These are phyloP conservation scores for Pichia sp. DNA, from an alignment of 1,139 yeast species.

Conservation along the genomic window DNA sequence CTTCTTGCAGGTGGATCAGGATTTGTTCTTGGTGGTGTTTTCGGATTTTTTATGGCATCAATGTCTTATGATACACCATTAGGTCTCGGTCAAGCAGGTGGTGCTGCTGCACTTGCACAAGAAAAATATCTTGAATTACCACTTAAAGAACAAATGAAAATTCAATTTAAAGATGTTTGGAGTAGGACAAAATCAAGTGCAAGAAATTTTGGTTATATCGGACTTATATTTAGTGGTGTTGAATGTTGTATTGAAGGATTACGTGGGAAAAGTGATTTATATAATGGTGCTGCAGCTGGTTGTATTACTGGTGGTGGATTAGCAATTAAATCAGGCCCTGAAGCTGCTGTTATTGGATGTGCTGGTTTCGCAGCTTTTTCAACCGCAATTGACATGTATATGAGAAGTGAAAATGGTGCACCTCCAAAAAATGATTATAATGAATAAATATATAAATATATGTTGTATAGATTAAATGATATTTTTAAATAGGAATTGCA, in stretches of 20 bases:
- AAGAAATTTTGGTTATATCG: constrained; percentile 90
- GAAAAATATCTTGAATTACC: constrained; percentile 67
- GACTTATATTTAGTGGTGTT: constrained; percentile 89
- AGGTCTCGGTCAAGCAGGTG: constrained; percentile 43
- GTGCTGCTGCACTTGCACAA: constrained; percentile 13
- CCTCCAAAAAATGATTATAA: constrained; percentile 92
- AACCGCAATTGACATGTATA: constrained; percentile 84
- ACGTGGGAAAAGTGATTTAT: constrained; percentile 88
- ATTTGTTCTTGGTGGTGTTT: constrained; percentile 90
- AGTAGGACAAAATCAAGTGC: constrained; percentile 80
- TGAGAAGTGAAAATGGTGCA: constrained; percentile 77
- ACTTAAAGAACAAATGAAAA: constrained; percentile 84
- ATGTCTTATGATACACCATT: constrained; percentile 78
- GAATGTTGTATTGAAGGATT: constrained; percentile 84
- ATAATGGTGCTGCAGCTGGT: constrained; percentile 90
- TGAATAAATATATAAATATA: no score
- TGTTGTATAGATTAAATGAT: no score
- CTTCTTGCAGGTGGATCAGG: constrained; percentile 92
- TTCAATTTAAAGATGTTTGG: constrained; percentile 91
- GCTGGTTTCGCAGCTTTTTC: constrained; percentile 98
- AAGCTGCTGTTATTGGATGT: constrained; percentile 86
- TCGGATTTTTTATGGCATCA: constrained; percentile 95
- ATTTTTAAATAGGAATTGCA: constrained; percentile 11
- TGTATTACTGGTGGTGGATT: constrained; percentile 91
- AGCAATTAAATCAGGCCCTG: constrained; percentile 90